Evolutionary conservation across 2,329 filamentous ascomycete species (phyloP), one percentile per base, ranked within the genome.

Genomic region (Alternaria triticina): DNA sequence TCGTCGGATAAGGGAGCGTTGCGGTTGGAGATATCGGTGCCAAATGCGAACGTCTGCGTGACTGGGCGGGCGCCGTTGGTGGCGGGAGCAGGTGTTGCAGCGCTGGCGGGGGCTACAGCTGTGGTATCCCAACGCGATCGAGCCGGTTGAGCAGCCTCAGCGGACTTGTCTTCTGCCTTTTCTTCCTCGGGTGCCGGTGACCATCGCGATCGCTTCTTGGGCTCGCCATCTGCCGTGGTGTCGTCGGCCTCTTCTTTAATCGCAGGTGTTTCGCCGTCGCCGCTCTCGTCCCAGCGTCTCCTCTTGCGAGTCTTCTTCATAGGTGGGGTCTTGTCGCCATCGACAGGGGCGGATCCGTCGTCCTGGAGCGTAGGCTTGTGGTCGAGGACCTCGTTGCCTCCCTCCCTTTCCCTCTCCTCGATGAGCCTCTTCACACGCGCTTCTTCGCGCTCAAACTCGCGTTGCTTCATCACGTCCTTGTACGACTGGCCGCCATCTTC

Each of bases 371-470:
- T 93, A 25, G 94, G 88, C 77, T 90, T 82, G 76, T 94, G 89
- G 64, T 93, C 89, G 30, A 86, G 80, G 13, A 86, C 83, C 46
- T 84, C 88, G 73, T 89, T 87, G 68, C 86, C 85, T 50, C 86
- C 85, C 69, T 87, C 85, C 30, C 85, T 85, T 69, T 91, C 84
- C 80, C 91, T 91, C 54, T 96, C 91, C 70, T 91, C 88, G 67
- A 99, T 96, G 56, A 92, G 86, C 73, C 88, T 90, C 71, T 87
- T 87, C 36, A 99, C 91, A 67, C 95, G 89, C 74, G 95, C 92
- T 82, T 99, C 96, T 82, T 99, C 96, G 69, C 93, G 89, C 81
- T 99, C 95, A 10, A 98, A 81, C 71, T 99, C 95, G 57, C 94
- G 91, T 70, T 90, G 86, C 70, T 93, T 91, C 95, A 99, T 98